phyloP scores from a whole-genome alignment of 2,329 filamentous ascomycete species.

The Diaporthe citriasiana region DNA sequence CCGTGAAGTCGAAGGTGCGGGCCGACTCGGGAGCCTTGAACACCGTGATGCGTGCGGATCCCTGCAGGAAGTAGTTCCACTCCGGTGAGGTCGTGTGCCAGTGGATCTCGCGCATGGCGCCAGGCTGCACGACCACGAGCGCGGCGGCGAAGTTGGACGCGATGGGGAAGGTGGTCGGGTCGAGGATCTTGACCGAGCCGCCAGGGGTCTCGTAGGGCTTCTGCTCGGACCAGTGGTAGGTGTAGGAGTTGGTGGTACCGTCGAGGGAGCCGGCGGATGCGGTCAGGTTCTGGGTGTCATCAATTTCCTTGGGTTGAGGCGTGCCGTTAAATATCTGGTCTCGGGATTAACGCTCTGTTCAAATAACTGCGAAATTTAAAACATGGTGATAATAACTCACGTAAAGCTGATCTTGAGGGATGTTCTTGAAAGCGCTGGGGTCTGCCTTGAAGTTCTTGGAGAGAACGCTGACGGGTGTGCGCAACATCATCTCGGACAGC shows the following conservation, averaged over 20 bases:
- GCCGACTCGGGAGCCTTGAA: constrained; percentile 64
- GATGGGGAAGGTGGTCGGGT: constrained; percentile 69
- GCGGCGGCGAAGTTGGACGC: constrained; percentile 68
- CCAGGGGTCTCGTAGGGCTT: constrained; percentile 65
- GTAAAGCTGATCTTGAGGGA: constrained; percentile 63
- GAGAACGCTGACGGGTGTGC: constrained; percentile 66
- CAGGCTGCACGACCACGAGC: constrained; percentile 70
- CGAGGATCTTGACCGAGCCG: constrained; percentile 72
- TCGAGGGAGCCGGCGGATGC: constrained; percentile 59
- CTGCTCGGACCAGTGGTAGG: constrained; percentile 67
- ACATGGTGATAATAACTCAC: constrained; percentile 44
- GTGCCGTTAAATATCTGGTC: constrained; percentile 66
- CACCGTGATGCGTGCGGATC: constrained; percentile 68
- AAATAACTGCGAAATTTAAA: not conserved
- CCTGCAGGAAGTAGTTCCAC: constrained; percentile 72
- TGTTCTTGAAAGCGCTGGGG: constrained; percentile 61
- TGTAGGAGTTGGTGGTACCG: constrained; percentile 55
- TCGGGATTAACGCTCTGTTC: constrained; percentile 22
- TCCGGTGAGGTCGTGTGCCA: constrained; percentile 74
- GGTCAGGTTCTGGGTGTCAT: constrained; percentile 60
- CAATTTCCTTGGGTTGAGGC: constrained; percentile 59
- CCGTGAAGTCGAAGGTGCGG: constrained; percentile 71
- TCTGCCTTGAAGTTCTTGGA: constrained; percentile 68
- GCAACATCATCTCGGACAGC: constrained; percentile 65
- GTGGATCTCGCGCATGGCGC: constrained; percentile 75